phyloP scores from a whole-genome alignment of 2,329 filamentous ascomycete species.

The Fusarium sp. region DNA sequence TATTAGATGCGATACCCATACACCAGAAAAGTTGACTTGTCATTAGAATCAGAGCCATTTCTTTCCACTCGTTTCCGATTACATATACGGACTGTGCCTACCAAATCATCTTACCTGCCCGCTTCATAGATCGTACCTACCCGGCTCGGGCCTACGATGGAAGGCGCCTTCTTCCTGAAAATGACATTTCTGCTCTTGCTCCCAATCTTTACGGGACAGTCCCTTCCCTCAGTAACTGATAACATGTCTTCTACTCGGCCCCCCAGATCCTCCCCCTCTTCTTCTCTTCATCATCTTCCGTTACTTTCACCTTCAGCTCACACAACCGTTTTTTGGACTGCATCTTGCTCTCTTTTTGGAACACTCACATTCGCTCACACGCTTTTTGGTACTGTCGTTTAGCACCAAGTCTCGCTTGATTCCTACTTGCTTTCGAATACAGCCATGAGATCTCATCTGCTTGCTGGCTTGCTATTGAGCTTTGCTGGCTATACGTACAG shows the following conservation, averaged over 20 bases:
- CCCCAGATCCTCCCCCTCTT: neutral
- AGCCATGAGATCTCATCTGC: slow-evolving; percentile 42
- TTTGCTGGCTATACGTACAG: slow-evolving; percentile 12
- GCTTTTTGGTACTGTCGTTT: slow-evolving; percentile 50
- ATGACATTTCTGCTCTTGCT: neutral
- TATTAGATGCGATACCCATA: slow-evolving; percentile 60
- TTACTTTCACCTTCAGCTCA: slow-evolving; percentile 39
- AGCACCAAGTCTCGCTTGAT: slow-evolving; percentile 34
- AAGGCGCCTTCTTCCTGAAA: neutral
- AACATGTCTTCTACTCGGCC: neutral
- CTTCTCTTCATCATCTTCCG: slow-evolving; percentile 29
- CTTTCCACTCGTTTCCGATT: neutral
- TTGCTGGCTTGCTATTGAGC: slow-evolving; percentile 18
- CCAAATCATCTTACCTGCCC: neutral
- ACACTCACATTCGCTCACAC: slow-evolving; percentile 31
- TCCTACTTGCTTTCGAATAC: slow-evolving; percentile 11
- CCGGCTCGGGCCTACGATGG: accelerated
- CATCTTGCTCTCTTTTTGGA: slow-evolving; percentile 50
- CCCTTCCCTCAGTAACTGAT: slow-evolving; percentile 6
- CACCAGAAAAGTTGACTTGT: slow-evolving; percentile 7
- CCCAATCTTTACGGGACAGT: neutral
- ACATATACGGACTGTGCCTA: neutral
- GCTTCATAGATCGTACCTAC: neutral
- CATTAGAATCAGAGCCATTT: neutral
- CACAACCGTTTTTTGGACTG: slow-evolving; percentile 41